Base-by-base conservation (phyloP, 1,284 basidiomycete species). In the Chondrostereum purpureum region DNA sequence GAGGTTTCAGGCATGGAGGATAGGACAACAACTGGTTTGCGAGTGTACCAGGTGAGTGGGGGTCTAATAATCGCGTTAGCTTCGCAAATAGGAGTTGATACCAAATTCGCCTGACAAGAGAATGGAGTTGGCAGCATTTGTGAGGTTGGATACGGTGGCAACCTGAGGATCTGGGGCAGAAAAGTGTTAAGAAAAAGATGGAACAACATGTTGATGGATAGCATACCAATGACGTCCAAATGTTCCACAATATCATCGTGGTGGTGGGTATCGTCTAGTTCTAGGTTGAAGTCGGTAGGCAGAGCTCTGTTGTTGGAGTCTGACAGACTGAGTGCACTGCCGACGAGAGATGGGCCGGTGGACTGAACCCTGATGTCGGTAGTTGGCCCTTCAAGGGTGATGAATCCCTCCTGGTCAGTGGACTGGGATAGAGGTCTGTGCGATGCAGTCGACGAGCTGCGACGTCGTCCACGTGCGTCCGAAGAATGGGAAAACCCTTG, bases 121-220 rank as follows among this genome's bases (percentile, higher is more conserved):
- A 51, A 89, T 86, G 11, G 83, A 70, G 56, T 89, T 89, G 10
- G 83, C 83, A n/a, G 85, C 78, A 55, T 90, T 88, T 20, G 83
- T 80, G 21, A 90, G 67, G 23, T 72, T 80, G 4, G 83, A 78
- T 6, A 89, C 75, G 1, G 81, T 80, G 18, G 79, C 74, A 24
- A 90, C 75, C 56, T 86, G 80, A 10, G 83, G 77, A 57, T 90
- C 87, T 84, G 12, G 5, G n/a, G n/a, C n/a, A 50, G n/a, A 41
- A 33, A 34, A 48, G 34, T 24, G 14, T 36, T 24, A 42, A 31
- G 21, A 21, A 39, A 23, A 11, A 21, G 13, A 11, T 43, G 36
- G n/a, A 24, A 50, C 42, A n/a, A 42, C 42, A 27, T n/a, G n/a
- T n/a, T n/a, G n/a, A n/a, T 46, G 18, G 13, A 13, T 39, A 27